phyloP scores from a whole-genome alignment of 1,284 basidiomycete genomes.

The Cutaneotrichosporon cavernicola region DNA sequence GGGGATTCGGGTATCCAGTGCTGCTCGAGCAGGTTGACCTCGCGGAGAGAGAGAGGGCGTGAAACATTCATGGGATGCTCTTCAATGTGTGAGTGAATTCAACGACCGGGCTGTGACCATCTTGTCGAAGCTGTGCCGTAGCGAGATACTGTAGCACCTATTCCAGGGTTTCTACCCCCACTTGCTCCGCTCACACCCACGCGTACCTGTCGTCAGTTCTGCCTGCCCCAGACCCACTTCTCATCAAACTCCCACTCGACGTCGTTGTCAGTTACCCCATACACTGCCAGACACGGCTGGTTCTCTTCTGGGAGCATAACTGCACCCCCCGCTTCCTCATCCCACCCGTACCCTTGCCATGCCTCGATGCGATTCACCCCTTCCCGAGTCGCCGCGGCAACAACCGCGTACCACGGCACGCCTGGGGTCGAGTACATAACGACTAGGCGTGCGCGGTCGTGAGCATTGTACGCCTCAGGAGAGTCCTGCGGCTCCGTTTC shows the following conservation, averaged over 20 bases:
- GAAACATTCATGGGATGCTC: too few relatives aligned
- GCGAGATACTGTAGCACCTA: background rate
- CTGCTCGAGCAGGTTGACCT: too few relatives aligned
- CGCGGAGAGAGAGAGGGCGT: too few relatives aligned
- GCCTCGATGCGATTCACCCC: conserved; percentile 12
- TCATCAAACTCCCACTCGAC: conserved; percentile 23
- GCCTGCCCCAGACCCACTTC: conserved; percentile 8
- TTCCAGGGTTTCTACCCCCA: background rate
- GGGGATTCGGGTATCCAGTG: too few relatives aligned
- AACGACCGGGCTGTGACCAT: too few relatives aligned
- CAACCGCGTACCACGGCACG: conserved; percentile 13
- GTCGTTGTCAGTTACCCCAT: conserved; percentile 13
- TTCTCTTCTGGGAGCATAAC: conserved; percentile 12
- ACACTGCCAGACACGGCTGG: conserved; percentile 16
- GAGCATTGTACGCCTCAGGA: background rate
- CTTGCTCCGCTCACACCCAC: conserved; percentile 12
- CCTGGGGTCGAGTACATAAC: conserved; percentile 9
- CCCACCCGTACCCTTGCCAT: conserved; percentile 18
- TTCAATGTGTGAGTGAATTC: too few relatives aligned
- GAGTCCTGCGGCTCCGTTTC: background rate
- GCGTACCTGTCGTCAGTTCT: conserved; percentile 17
- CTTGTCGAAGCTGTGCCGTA: too few relatives aligned
- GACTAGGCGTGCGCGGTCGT: background rate
- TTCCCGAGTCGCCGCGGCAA: conserved; percentile 18
- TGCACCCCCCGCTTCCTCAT: conserved; percentile 4